A percentile compares a stretch with the other conserved stretches of the same genome.
Conservation (phyloP, 1,139 yeast species). For the Entelexis paramagnoliae region DNA sequence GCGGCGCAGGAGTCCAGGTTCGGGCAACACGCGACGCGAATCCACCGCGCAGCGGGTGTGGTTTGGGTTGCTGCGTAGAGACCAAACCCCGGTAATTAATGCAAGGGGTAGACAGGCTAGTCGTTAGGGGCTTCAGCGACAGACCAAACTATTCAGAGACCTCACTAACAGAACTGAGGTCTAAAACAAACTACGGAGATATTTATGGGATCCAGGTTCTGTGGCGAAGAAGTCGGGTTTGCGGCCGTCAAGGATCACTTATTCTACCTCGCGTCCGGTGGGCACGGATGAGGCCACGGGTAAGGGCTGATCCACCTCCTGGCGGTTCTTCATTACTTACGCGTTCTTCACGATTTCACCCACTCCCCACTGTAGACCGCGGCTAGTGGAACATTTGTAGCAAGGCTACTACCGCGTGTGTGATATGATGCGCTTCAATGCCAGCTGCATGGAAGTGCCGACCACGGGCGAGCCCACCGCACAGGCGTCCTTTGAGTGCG, state of each 20-base stretch:
- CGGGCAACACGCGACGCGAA: conserved; percentile 8
- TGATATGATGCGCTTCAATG: conserved; percentile 17
- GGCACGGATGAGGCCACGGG: neutral
- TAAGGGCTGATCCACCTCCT: conserved; percentile 7
- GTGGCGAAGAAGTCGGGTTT: too few species aligned
- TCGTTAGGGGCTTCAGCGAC: too few species aligned
- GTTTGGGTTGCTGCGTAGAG: neutral
- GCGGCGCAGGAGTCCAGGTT: neutral
- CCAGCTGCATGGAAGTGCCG: conserved; percentile 23
- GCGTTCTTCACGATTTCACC: neutral
- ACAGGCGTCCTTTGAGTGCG: conserved; percentile 23
- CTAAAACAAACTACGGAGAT: too few species aligned
- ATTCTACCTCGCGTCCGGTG: neutral
- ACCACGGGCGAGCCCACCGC: conserved; percentile 24
- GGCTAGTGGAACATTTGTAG: neutral
- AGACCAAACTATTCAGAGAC: too few species aligned
- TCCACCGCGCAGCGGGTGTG: neutral
- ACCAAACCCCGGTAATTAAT: neutral
- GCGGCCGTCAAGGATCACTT: neutral
- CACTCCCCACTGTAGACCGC: neutral
- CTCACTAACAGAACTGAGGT: too few species aligned
- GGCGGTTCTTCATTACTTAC: conserved; percentile 1
- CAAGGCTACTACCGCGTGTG: neutral
- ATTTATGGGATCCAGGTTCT: too few species aligned
- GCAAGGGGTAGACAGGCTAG: neutral